Conservation (phyloP, 495 filamentous ascomycete genomes). For the Sordaria brevicollis region DNA sequence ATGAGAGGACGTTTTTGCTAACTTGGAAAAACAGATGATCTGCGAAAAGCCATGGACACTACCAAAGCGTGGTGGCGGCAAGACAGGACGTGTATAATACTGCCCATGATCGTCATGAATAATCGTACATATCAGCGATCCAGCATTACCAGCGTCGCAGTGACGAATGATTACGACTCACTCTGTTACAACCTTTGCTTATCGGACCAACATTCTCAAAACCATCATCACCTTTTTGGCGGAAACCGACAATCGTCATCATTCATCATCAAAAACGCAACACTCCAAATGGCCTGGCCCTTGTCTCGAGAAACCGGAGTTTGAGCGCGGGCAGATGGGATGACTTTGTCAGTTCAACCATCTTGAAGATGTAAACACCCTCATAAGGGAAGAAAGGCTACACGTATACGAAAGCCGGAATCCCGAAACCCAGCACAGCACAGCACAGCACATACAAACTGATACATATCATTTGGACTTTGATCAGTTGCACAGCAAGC, state of each 20-base stretch:
- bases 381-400: not conserved
- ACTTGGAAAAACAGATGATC: conserved; percentile 29
- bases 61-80: conserved; percentile 29
- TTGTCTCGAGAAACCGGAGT: not conserved
- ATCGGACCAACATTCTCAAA: not conserved
- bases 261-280: not conserved
- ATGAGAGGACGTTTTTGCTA: not conserved
- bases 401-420: not conserved
- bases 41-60: conserved; percentile 44
- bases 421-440: too few species aligned
- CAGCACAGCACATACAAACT: not conserved
- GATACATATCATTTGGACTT: not conserved
- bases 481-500: not conserved
- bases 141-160: not conserved
- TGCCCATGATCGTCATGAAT: not conserved
- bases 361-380: not conserved
- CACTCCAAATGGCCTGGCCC: not conserved
- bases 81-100: conserved; percentile 25
- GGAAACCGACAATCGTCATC: not conserved
- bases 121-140: not conserved
- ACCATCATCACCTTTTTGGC: not conserved
- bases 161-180: not conserved
- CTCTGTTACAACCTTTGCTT: not conserved
- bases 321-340: not conserved
- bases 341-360: not conserved